These are phyloP conservation scores for Triadica sebifera DNA, from an alignment of 345 rosid genomes.

Conservation along the genomic window DNA sequence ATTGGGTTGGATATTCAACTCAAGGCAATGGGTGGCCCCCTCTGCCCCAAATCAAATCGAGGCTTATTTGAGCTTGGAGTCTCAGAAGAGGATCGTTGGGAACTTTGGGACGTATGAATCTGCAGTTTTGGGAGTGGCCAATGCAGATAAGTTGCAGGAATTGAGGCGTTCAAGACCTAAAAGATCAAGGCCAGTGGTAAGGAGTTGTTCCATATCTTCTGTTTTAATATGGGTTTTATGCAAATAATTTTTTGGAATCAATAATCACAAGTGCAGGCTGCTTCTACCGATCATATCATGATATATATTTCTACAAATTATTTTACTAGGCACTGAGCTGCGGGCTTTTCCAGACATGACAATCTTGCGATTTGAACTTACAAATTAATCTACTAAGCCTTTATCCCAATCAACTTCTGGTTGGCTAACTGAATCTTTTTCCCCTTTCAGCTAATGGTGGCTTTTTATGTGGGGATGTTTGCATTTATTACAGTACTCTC, in stretches of 20 bases:
- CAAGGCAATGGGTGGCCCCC: constrained; percentile 73
- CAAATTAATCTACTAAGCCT: neutral
- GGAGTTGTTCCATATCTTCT: constrained; percentile 8
- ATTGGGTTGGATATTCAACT: constrained; percentile 67
- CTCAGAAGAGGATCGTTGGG: constrained; percentile 63
- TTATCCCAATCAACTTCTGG: neutral
- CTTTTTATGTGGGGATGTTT: neutral
- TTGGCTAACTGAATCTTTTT: neutral
- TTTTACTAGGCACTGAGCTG: neutral
- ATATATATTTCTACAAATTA: neutral
- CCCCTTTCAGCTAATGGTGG: neutral
- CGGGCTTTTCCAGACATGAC: neutral
- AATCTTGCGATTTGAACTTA: neutral
- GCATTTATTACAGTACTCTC: neutral
- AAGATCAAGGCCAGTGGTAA: constrained; percentile 62
- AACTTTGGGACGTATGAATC: constrained; percentile 83
- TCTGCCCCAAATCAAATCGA: constrained; percentile 63
- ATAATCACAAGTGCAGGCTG: neutral
- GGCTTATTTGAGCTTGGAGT: constrained; percentile 78
- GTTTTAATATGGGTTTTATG: neutral
- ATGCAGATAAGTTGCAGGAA: constrained; percentile 49
- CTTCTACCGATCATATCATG: neutral
- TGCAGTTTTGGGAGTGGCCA: constrained; percentile 78
- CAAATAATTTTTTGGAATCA: neutral
- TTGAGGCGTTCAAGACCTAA: constrained; percentile 75